Evolutionary conservation across 169 alveolate genomes (phyloP), one percentile per base, ranked within the genome.

Genomic region (Plasmodium coatneyi): DNA sequence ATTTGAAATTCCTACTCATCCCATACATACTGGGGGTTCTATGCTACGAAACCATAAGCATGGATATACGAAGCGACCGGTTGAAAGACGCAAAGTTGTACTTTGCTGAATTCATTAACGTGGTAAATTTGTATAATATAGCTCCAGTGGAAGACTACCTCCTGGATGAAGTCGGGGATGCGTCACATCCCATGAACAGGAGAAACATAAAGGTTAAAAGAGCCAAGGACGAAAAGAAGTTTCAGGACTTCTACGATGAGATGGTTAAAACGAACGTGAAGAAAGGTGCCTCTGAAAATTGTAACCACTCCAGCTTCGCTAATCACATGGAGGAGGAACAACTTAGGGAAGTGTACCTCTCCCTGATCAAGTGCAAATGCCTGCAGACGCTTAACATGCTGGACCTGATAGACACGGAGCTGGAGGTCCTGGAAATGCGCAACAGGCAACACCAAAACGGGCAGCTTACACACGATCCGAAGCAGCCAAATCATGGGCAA

Each of bases 171-270:
- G 78, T 30, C 5, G 89, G 52, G 5, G 54, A 36, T 4, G n/a
- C 28, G 3, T n/a, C 10, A 4, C n/a, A 84, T 25, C 60, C 25
- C 54, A 46, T 74, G 7, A 84, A 84, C 39, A 84, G 92, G 76
- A 84, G 92, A 30, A 84, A 84, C 39, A 49, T 84, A 3, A 84
- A 84, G 36, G 39, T 84, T 71, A 84, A 72, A 41, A 84, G 92
- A 60, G 78, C 83, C 46, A 84, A 84, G 56, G 92, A 84, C 54
- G 92, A 84, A 84, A 71, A 84, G 36, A 84, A 46, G 36, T 84
- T 39, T 43, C 79, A 84, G 36, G 70, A 71, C 9, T 71, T 84
- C 36, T 84, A 71, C 46, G 22, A 84, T 41, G 84, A 84, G 28
- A 71, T 84, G 22, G 25, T 25, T 14, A 71, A 72, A 72, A 72